Evolutionary conservation across 2,329 filamentous ascomycete genomes (phyloP).

Genomic region (Fusarium sp.): DNA sequence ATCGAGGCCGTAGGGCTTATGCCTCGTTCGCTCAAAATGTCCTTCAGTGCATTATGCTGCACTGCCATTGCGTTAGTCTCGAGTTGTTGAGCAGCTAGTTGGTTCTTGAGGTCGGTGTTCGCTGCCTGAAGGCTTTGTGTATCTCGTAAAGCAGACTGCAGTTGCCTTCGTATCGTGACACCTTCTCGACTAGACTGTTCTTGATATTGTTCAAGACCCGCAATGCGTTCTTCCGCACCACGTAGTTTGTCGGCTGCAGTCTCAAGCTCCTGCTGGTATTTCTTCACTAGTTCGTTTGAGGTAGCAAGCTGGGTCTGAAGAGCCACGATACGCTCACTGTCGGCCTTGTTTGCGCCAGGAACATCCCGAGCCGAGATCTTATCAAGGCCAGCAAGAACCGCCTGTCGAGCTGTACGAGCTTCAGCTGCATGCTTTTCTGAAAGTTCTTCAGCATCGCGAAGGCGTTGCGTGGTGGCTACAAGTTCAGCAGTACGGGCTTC

Average conservation of each 20-base stretch:
- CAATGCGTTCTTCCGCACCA: conserved; percentile 94
- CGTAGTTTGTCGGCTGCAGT: conserved; percentile 87
- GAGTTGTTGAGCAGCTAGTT: conserved; percentile 86
- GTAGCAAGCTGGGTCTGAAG: conserved; percentile 83
- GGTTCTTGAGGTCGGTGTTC: conserved; percentile 84
- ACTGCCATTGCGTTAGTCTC: conserved; percentile 94
- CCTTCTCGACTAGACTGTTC: conserved; percentile 96
- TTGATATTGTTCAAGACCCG: conserved; percentile 95
- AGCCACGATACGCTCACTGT: conserved; percentile 75
- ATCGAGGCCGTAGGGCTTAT: conserved; percentile 80
- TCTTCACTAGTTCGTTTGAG: conserved; percentile 83
- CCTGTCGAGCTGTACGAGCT: conserved; percentile 84
- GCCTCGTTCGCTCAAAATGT: conserved; percentile 89
- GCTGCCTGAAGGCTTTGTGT: conserved; percentile 83
- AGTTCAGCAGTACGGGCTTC: conserved; percentile 84
- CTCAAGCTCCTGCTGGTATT: conserved; percentile 91
- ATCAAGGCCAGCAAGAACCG: conserved; percentile 84
- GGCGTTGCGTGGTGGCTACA: conserved; percentile 75
- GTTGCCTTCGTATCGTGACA: conserved; percentile 86
- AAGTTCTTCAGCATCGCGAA: conserved; percentile 88
- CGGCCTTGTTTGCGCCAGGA: conserved; percentile 59
- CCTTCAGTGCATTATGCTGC: conserved; percentile 92
- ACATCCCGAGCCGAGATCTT: conserved; percentile 72
- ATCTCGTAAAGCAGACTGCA: conserved; percentile 86
- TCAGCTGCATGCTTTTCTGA: conserved; percentile 89